Percentiles rank a stretch among this genome's conserved stretches.
Conservation (phyloP, 768 basidiomycete genomes). For the Boletus sensibilis region DNA sequence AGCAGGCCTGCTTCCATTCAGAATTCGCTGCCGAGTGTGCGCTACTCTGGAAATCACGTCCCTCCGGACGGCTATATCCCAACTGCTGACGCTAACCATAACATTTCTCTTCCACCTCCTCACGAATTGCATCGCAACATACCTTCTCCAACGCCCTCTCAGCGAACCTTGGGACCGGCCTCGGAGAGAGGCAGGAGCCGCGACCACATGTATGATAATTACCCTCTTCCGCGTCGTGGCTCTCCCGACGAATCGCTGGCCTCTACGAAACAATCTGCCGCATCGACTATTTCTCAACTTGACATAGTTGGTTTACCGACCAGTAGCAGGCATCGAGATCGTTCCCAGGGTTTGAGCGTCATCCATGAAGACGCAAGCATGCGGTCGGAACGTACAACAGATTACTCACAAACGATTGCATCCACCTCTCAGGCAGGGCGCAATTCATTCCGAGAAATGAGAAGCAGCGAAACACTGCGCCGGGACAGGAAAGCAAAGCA, state of each 20-base stretch:
- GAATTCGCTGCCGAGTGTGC: slow-evolving; percentile 17
- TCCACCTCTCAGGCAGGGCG: slow-evolving; percentile 21
- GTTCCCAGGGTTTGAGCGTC: slow-evolving; percentile 26
- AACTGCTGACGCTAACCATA: slow-evolving; percentile 35
- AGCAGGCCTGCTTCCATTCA: slow-evolving; percentile 21
- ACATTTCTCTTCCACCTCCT: slow-evolving; percentile 50
- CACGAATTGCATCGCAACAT: slow-evolving; percentile 41
- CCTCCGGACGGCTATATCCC: slow-evolving; percentile 55
- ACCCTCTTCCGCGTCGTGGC: slow-evolving; percentile 19
- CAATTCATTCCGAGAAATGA: slow-evolving; percentile 11
- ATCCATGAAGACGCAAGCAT: slow-evolving; percentile 34
- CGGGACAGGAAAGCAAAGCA: slow-evolving; percentile 27
- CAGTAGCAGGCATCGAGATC: slow-evolving; percentile 21
- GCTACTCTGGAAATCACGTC: slow-evolving; percentile 25
- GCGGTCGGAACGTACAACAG: slow-evolving; percentile 26
- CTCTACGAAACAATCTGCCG: slow-evolving; percentile 28
- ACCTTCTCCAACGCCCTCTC: slow-evolving; percentile 31
- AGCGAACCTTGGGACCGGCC: slow-evolving; percentile 16
- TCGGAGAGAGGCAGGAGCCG: slow-evolving; percentile 22
- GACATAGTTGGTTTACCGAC: slow-evolving; percentile 31
- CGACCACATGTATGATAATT: slow-evolving; percentile 27
- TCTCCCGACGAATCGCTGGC: slow-evolving; percentile 32
- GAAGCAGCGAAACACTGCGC: slow-evolving; percentile 17
- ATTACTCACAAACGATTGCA: slow-evolving; percentile 22
- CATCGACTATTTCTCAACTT: slow-evolving; percentile 34